Evolutionary conservation across 257 asterid species (phyloP).

Genomic region (Solanum gandarillasii): DNA sequence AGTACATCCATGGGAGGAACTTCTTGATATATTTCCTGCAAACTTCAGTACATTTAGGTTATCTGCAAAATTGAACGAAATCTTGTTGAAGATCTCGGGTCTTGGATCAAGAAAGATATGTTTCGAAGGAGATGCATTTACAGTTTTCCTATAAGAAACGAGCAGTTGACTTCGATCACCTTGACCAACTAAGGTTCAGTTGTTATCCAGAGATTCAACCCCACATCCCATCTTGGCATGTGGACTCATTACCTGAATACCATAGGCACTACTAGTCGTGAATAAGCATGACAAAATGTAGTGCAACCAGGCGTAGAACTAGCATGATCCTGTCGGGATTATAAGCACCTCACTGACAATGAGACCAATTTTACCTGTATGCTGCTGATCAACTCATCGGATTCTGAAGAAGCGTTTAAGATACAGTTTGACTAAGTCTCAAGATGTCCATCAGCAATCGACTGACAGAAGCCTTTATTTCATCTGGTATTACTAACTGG

Average conservation of each 20-base stretch:
- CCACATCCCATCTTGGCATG: neutral
- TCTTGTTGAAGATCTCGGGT: neutral
- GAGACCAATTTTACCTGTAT: neutral
- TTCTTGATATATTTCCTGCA: neutral
- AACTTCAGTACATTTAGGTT: neutral
- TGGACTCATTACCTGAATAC: neutral
- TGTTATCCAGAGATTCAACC: neutral
- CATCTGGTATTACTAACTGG: slow-evolving; percentile 49
- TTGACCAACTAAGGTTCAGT: neutral
- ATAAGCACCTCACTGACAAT: neutral
- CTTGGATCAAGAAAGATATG: neutral
- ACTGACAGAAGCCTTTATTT: slow-evolving; percentile 37
- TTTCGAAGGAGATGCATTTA: neutral
- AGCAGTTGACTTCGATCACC: neutral
- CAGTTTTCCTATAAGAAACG: neutral
- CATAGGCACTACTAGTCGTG: neutral
- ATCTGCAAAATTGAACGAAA: neutral
- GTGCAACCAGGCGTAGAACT: neutral
- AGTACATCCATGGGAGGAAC: neutral
- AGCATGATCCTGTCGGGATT: neutral
- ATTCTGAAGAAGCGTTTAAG: slow-evolving; percentile 4
- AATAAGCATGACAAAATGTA: neutral
- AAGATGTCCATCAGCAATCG: slow-evolving; percentile 48
- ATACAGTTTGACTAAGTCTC: slow-evolving; percentile 33
- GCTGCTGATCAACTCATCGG: neutral